phyloP scores from a whole-genome alignment of 352 stramenopile genomes.

The Phytopythium kandeliae region DNA sequence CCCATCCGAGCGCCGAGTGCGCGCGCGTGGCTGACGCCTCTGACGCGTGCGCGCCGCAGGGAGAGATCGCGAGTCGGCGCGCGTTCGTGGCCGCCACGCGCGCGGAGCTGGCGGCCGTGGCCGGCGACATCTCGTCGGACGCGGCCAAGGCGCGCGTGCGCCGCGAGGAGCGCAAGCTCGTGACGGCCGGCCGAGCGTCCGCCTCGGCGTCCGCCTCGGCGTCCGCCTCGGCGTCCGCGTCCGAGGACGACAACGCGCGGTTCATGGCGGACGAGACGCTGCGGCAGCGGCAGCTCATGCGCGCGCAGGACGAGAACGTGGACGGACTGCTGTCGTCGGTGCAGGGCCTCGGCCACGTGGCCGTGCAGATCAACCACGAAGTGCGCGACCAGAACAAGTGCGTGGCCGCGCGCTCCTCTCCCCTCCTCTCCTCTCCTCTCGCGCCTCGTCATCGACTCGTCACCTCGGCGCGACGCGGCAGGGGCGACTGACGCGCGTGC shows the following conservation, averaged over 20 bases:
- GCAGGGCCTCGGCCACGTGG: constrained; percentile 50
- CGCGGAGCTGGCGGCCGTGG: constrained; percentile 30
- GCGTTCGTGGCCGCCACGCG: constrained; percentile 53
- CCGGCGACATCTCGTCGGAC: constrained; percentile 51
- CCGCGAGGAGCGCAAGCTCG: constrained; percentile 63
- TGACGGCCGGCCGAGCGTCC: too few relatives aligned
- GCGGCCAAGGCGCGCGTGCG: constrained; percentile 46
- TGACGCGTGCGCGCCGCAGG: too few relatives aligned
- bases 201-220: too few relatives aligned
- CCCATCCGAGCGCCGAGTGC: too few relatives aligned
- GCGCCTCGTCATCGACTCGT: too few relatives aligned
- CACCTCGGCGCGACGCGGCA: too few relatives aligned
- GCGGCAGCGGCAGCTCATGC: constrained; percentile 64
- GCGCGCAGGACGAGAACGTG: constrained; percentile 60
- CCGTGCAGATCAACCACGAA: constrained; percentile 65
- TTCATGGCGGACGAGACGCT: constrained; percentile 56
- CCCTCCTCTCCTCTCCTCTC: too few relatives aligned
- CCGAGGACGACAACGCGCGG: constrained; percentile 37
- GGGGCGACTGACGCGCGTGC: too few relatives aligned
- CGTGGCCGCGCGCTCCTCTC: constrained; percentile 6
- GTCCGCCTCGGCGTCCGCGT: too few relatives aligned
- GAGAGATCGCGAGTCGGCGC: constrained; percentile 60
- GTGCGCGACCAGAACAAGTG: constrained; percentile 75
- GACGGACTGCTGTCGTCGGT: constrained; percentile 53
- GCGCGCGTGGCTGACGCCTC: too few relatives aligned